Conservation (phyloP, 805 yeast genomes). For the Grigorovia transvaalensis region DNA sequence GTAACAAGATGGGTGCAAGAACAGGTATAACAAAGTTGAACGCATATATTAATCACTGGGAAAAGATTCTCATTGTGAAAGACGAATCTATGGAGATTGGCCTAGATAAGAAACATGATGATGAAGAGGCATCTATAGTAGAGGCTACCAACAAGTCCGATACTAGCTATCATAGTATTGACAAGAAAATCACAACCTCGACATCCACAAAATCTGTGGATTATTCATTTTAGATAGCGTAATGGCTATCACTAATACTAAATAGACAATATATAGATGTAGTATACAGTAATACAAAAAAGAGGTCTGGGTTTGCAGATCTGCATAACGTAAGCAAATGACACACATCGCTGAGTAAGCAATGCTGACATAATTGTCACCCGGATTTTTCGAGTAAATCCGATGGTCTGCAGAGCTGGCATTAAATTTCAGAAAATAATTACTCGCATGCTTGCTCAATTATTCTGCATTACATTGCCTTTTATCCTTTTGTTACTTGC, state of each 20-base stretch:
- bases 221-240: not conserved
- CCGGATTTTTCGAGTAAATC: not conserved
- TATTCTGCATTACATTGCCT: not conserved
- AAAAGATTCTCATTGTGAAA: not conserved
- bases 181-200: not conserved
- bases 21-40: conserved; percentile 7
- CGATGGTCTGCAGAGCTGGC: not conserved
- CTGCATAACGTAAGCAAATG: no score
- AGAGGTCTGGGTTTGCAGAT: no score
- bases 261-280: no score
- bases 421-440: not conserved
- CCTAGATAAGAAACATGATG: not conserved
- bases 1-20: conserved; percentile 4
- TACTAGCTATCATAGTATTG: not conserved
- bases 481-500: no score
- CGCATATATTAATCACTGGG: not conserved
- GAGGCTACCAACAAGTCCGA: not conserved
- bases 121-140: not conserved
- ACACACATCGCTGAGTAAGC: no score
- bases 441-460: not conserved
- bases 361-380: not conserved
- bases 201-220: not conserved
- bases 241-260: no score
- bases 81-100: not conserved
- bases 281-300: no score